Base-by-base conservation (phyloP, 768 basidiomycete species). In the Trametopsis cervina region DNA sequence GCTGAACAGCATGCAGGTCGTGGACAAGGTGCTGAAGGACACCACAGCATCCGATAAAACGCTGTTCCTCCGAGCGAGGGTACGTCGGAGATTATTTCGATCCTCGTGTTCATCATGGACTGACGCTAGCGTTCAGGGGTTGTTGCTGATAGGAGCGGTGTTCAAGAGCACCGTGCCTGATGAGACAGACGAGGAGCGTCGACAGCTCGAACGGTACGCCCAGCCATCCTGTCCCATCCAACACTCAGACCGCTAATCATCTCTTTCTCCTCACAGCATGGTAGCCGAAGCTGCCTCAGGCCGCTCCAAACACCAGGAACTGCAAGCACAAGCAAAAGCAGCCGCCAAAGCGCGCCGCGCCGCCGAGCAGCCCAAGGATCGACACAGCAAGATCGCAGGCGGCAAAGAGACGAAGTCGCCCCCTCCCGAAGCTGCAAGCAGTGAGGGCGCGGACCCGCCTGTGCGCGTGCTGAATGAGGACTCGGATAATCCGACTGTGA, bases 101-200 rank as follows among this genome's bases (percentile, higher is more conserved):
- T 43, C 9, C n/a, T 36, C 11, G 11, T 17, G 54, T 38, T 7
- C 36, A 4, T 26, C 21, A 24, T 44, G 25, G 4, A 40, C 20
- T 24, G 7, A 38, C 17, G 9, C 36, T 5, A 21, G 4, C 18
- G 2, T 42, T n/a, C n/a, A 92, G 85, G 94, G 86, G 37, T 72
- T 98, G n/a, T 69, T 98, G 48, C 71, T 90, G 13, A 84, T 87
- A 26, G 96, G 95, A 5, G 85, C 85, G 13, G 83, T 95, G 56
- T 95, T 97, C 75, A 95, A 94, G 65, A 68, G 75, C 3, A 78
- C 88, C 0, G 62, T 75, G 24, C 87, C 96, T 2, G 95, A 98
- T 60, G 92, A 89, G 61, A 83, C 89, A 6, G 94, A 96, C 60
- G 86, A 87, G 61, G 96, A 96, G 60, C 81, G 96, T 21, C 77